Evolutionary conservation across 2,329 filamentous ascomycete species (phyloP), one percentile per base, ranked within the genome.

Genomic region (Thelonectria blattea): DNA sequence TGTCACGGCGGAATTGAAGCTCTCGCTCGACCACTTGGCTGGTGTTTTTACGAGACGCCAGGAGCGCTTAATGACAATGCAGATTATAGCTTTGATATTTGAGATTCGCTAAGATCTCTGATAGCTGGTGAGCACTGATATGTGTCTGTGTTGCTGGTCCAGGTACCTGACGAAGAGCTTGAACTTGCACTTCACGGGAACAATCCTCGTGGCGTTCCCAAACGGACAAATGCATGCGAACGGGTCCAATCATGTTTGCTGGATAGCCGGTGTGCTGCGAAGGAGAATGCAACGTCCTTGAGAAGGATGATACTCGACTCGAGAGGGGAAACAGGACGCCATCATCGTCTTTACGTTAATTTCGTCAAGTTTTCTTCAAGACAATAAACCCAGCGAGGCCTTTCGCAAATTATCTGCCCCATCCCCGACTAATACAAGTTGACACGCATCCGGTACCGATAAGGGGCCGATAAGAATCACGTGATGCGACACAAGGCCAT

Each of bases 401-500:
- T 1, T 47, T 12, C 17, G 2, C 11, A 14, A 37, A 37, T 12
- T 32, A 27, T 30, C 27, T 14, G 27, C 45, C n/a, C n/a, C 8
- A 24, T 3, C 22, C 34, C 18, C 12, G 14, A 3, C 20, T 18
- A 46, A 20, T 30, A 18, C 60, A 69, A 70, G 66, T 70, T 70
- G 64, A 70, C 67, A 71, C 63, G 63, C 64, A 65, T 70, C 67
- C 63, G 27, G 61, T 56, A 62, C 17, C 62, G 68, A 70, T 70
- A 71, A 69, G 66, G 60, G 61, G 56, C 63, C 53, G 64, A 71
- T 71, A 68, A 64, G 48, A 3, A 39, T 75, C 75, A 77, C 75
- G 75, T 77, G 75, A 76, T 47, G 41, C 18, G 37, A 50, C 64
- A 66, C 70, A 61, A 67, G 63, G 64, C 71, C 72, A 71, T 73